A percentile compares a stretch with the other conserved stretches of the same genome.
Evolutionary conservation across 2,329 filamentous ascomycete species (phyloP).

Genomic region (Colletotrichum agaves): DNA sequence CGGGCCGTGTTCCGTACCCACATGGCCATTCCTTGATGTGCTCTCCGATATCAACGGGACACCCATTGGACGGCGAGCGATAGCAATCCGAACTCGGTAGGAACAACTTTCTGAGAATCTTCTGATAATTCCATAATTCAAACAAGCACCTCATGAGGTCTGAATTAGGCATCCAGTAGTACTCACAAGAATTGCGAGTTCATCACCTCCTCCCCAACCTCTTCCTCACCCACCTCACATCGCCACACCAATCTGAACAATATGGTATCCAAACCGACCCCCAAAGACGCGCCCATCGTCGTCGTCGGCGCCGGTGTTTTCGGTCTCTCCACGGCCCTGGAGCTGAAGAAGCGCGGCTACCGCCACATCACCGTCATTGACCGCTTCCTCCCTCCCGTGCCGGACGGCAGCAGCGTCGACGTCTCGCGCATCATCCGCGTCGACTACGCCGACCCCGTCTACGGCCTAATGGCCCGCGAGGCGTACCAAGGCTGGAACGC

Average conservation of each 20-base stretch:
- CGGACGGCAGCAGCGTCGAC: slow-evolving; percentile 53
- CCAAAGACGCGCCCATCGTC: slow-evolving; percentile 40
- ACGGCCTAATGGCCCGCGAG: slow-evolving; percentile 65
- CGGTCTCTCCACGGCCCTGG: slow-evolving; percentile 44
- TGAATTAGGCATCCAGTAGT: too few species aligned
- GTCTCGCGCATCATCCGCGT: slow-evolving; percentile 53
- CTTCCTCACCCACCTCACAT: accelerated
- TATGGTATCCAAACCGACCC: slow-evolving; percentile 17
- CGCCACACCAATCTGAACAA: accelerated
- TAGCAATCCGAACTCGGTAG: neutral
- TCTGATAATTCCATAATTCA: neutral
- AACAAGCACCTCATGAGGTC: too few species aligned
- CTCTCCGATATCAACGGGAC: neutral
- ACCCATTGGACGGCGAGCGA: neutral
- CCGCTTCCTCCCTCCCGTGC: slow-evolving; percentile 48
- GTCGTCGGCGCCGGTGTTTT: slow-evolving; percentile 47
- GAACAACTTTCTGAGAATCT: neutral
- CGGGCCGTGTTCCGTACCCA: slow-evolving; percentile 24
- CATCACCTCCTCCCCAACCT: neutral
- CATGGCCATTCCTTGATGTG: neutral
- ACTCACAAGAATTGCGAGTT: too few species aligned
- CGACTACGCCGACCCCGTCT: slow-evolving; percentile 74
- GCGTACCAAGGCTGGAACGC: slow-evolving; percentile 43
- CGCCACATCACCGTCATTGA: slow-evolving; percentile 50
- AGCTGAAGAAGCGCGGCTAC: slow-evolving; percentile 43